Evolutionary conservation across 1,139 yeast genomes (phyloP), one percentile per base, ranked within the genome.

Genomic region (Wickerhamiella infanticola): DNA sequence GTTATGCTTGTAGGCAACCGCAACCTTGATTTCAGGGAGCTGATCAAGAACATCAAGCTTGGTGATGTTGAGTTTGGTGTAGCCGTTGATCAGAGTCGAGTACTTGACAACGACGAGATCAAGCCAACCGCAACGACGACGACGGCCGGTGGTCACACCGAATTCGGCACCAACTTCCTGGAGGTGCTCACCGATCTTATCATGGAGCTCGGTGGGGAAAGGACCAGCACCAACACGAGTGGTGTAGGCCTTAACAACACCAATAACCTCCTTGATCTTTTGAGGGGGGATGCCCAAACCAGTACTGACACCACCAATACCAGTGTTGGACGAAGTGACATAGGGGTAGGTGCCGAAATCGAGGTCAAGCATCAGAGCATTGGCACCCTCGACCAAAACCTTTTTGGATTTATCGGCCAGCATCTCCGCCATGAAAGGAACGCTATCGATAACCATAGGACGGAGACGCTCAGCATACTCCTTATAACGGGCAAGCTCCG

Each of bases 191-290:
- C 99, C 99, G 46, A 70, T 75, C 39, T 70, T 78, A 64, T 90
- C 86, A 63, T 88, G 74, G 65, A 88, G 97, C 68, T 90, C 99
- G 48, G 97, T 81, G 52, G 99, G 97, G 82, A 90, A 90, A 36
- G 99, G 98, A 52, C 99, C 99, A 61, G 86, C 97, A 59, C 99
- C 99, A 48, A 90, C 99, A 67, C 99, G 79, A 39, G 98, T 90
- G 43, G 98, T 93, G 67, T 90, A 90, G 41, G 98, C 98, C 71
- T 90, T 90, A 47, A 88, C 97, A 40, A 90, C 98, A 65, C 99
- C 99, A 62, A 81, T 85, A 43, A 86, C 72, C 62, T 85, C 80
- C 47, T 72, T 74, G 57, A 90, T 81, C 53, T 78, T 69, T 54
- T 69, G 75, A 56, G 98, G 98, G 35, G 98, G 96, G 50, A 90